Base-by-base conservation (phyloP, 179 eudicot genomes). In the Vitellaria paradoxa region DNA sequence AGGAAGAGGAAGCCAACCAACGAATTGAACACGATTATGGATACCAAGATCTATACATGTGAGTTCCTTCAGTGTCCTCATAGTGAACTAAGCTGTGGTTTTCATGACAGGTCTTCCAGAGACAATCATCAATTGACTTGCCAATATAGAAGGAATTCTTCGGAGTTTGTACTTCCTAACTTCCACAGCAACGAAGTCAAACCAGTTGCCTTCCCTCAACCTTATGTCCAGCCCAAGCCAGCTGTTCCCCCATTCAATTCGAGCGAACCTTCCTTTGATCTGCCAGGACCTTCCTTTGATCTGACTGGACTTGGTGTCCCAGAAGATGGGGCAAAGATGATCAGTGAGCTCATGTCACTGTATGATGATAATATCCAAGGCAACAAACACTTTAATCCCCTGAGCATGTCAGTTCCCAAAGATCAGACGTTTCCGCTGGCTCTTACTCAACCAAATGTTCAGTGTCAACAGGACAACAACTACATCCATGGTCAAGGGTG, bases 291-390 rank as follows among this genome's bases (percentile, higher is more conserved):
- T 30, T 30, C 37, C 37, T 30, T 30, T 30, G 37, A 30, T 30
- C 37, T 30, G 37, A 30, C 37, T 0, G 37, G 37, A 17, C 65
- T 88, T 49, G 91, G 87, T 68, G 91, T 89, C 79, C 87, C 97
- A 7, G 91, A 91, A 81, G 97, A 92, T 52, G 97, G 92, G 76
- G 90, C 91, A 67, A 89, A 87, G 74, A 77, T 86, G 88, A 92
- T 92, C 50, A 84, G 76, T 17, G 90, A 89, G 47, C 92, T 92
- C 23, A 86, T 92, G 84, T 77, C 92, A 13, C 66, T 87, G 63
- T 92, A 91, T 37, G 96, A 91, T 60, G 68, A 79, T 55, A 89
- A 87, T 73, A 66, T 83, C 68, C 88, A 84, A 81, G 90, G 77
- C 24, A 81, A 56, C 82, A 84, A 83, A 72, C 79, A 74, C 24